phyloP scores from a whole-genome alignment of 805 yeast genomes.

The Ogataea nitratoaversa region DNA sequence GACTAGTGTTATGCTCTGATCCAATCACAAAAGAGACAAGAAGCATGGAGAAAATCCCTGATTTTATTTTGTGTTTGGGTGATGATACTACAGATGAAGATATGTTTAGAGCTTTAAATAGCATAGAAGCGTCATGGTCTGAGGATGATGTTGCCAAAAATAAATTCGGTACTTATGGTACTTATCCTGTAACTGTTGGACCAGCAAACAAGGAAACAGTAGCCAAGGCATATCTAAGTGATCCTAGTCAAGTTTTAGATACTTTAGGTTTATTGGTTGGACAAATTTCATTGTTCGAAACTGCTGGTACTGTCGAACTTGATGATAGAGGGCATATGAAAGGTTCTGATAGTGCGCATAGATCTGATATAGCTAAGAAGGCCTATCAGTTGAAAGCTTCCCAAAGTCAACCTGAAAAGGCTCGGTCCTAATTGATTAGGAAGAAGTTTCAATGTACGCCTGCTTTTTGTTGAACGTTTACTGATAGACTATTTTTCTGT shows the following conservation, averaged over 20 bases:
- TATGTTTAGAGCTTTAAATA: slow-evolving; percentile 79
- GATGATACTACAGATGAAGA: slow-evolving; percentile 98
- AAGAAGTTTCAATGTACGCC: neutral
- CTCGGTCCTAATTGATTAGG: neutral
- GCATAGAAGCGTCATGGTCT: slow-evolving; percentile 54
- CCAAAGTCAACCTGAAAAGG: neutral
- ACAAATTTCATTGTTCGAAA: slow-evolving; percentile 72
- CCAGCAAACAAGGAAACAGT: slow-evolving; percentile 83
- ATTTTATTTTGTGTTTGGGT: slow-evolving; percentile 85
- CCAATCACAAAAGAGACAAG: slow-evolving; percentile 35
- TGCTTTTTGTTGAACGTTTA: no score
- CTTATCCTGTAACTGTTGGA: slow-evolving; percentile 87
- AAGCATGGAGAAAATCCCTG: slow-evolving; percentile 52
- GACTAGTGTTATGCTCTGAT: slow-evolving; percentile 64
- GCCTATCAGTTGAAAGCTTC: slow-evolving; percentile 24
- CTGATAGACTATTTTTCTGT: neutral
- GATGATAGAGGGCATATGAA: slow-evolving; percentile 74
- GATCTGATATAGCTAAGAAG: slow-evolving; percentile 36
- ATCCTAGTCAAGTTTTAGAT: slow-evolving; percentile 80
- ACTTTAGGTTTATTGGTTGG: slow-evolving; percentile 78
- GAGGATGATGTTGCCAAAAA: slow-evolving; percentile 38
- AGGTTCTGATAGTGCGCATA: slow-evolving; percentile 40
- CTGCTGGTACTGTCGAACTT: slow-evolving; percentile 69
- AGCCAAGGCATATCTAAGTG: slow-evolving; percentile 80
- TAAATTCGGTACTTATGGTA: slow-evolving; percentile 50